Evolutionary conservation across 2,329 filamentous ascomycete species (phyloP), one percentile per base, ranked within the genome.

Genomic region (Dactylellina cionopaga): DNA sequence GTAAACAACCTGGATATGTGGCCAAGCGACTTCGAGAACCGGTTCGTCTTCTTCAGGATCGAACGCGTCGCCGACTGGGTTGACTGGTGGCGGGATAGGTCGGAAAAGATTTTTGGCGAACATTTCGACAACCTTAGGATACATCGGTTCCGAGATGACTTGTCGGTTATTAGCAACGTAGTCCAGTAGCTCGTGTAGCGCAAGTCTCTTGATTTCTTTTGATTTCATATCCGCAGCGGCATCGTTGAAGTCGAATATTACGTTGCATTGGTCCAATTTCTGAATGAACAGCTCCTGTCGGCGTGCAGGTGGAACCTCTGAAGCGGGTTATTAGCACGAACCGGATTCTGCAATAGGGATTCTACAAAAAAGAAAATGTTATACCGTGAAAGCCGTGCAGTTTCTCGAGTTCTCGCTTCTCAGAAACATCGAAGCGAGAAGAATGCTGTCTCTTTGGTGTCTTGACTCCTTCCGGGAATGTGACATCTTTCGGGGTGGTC

Each of bases 191-290:
- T 99, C 95, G 80, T 99, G 95, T 44, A 99, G 85, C 41, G 95
- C 95, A 76, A 99, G 84, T 78, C 95, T 88, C 85, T 99, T 99
- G 85, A 99, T 98, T 82, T 99, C 95, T 84, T 99, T 99, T 49
- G 94, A 96, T 82, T 99, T 99, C 93, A 99, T 98, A 80, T 99
- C 95, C 76, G 90, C 93, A 76, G 92, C 96, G 51, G 94, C 92
- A 81, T 99, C 95, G 80, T 98, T 99, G 83, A 99, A 99, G 83
- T 99, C 95, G 80, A 99, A 99, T 78, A 99, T 99, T 83, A 99
- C 96, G 80, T 99, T 99, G 84, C 95, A 99, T 81, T 99, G 95
- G 78, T 98, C 95, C 77, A 99, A 95, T 85, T 99, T 99, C 80
- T 98, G 93, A 93, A 99, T 97, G 82, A 99, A 99, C 15, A 99